Percentiles rank a stretch among this genome's conserved stretches.
These are phyloP conservation scores for Cryphonectria parasitica DNA, from an alignment of 2,329 filamentous ascomycete genomes.

Conservation along the genomic window DNA sequence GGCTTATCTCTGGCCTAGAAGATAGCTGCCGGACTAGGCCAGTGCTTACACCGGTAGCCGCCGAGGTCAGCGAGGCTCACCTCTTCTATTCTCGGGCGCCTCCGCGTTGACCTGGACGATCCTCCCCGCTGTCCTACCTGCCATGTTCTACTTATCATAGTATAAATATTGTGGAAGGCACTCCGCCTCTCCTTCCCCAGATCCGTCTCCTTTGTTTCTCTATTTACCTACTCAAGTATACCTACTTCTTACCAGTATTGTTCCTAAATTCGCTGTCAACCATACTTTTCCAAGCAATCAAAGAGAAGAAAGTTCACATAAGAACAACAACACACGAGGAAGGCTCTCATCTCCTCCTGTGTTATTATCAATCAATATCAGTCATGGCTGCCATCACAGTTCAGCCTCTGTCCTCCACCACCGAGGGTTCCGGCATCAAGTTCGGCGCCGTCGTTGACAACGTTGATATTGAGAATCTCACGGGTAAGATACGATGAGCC, in stretches of 20 bases:
- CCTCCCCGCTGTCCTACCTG: not conserved
- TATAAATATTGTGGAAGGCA: not conserved
- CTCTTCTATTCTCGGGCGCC: not conserved
- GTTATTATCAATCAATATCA: not conserved
- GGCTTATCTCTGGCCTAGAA: constrained; percentile 17
- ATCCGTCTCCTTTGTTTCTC: not conserved
- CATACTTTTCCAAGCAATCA: not conserved
- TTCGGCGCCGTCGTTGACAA: constrained; percentile 65
- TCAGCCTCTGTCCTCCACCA: constrained; percentile 42
- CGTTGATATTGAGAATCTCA: constrained; percentile 64
- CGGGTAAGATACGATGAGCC: constrained; percentile 50
- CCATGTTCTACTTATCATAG: not conserved
- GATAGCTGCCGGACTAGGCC: constrained; percentile 17
- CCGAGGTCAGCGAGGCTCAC: constrained; percentile 1
- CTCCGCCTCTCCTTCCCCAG: not conserved
- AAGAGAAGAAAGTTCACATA: not conserved
- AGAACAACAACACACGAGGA: no score
- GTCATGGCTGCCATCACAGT: constrained; percentile 38
- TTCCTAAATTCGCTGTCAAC: not conserved
- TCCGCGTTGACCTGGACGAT: constrained; percentile 1
- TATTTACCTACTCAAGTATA: not conserved
- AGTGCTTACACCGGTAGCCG: constrained; percentile 16
- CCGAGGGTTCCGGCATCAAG: constrained; percentile 49
- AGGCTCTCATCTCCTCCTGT: not conserved
- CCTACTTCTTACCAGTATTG: not conserved